These are phyloP conservation scores for Ganoderma lingzhi DNA, from an alignment of 1,284 basidiomycete species.

Conservation along the genomic window DNA sequence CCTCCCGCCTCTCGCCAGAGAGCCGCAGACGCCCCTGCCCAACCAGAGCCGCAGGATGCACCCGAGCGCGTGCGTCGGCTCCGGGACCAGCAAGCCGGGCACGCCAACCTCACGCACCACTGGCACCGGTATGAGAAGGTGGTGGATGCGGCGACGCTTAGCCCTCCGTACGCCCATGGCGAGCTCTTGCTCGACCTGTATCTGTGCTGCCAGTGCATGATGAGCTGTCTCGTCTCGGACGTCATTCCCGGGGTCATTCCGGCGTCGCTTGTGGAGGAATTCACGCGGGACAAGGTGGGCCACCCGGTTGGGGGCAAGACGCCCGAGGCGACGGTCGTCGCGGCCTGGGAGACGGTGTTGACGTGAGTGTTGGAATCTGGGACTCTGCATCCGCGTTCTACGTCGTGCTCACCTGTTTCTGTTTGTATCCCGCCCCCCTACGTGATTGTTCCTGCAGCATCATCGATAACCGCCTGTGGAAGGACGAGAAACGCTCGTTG, in stretches of 20 bases:
- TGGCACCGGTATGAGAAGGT: slow-evolving; percentile 77
- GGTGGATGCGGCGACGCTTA: slow-evolving; percentile 69
- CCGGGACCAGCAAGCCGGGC: slow-evolving; percentile 56
- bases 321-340: slow-evolving; percentile 57
- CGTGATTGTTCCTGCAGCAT: slow-evolving; percentile 46
- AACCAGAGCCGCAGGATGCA: slow-evolving; percentile 58
- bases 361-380: slow-evolving; percentile 52
- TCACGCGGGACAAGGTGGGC: slow-evolving; percentile 49
- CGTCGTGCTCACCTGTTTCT: neutral
- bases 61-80: slow-evolving; percentile 58
- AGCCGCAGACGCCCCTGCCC: slow-evolving; percentile 57
- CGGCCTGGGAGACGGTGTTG: slow-evolving; percentile 71
- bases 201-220: slow-evolving; percentile 82
- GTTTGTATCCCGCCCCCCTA: neutral
- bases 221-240: slow-evolving; percentile 72
- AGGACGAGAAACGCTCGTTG: slow-evolving; percentile 65
- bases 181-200: slow-evolving; percentile 78
- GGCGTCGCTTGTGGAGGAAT: slow-evolving; percentile 54
- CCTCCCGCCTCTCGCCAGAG: slow-evolving; percentile 62
- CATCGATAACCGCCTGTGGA: slow-evolving; percentile 78
- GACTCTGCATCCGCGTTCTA: neutral
- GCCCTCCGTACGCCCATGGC: slow-evolving; percentile 65
- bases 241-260: slow-evolving; percentile 78
- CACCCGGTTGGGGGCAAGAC: slow-evolving; percentile 50
- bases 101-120: slow-evolving; percentile 74